phyloP scores from a whole-genome alignment of 331 rosid species.

The Quercus lobata region DNA sequence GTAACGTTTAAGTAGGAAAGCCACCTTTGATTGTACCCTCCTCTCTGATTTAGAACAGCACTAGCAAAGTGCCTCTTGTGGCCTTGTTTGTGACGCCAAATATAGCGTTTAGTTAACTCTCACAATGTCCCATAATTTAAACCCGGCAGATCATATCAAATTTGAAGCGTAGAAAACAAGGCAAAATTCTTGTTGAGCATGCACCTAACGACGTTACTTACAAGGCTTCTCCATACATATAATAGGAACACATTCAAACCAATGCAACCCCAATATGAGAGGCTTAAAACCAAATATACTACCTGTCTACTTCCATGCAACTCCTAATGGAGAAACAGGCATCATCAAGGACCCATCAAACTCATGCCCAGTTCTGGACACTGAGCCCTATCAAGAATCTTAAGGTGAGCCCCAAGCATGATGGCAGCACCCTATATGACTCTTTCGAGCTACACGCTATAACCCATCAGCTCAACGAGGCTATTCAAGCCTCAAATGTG shows the following conservation, averaged over 20 bases:
- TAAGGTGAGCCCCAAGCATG: conserved; percentile 29
- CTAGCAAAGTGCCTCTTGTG: too few relatives aligned
- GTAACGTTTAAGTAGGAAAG: too few relatives aligned
- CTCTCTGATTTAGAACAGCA: too few relatives aligned
- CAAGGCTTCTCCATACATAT: conserved; percentile 27
- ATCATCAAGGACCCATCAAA: not conserved
- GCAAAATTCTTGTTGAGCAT: conserved; percentile 29
- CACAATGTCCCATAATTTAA: conserved; percentile 8
- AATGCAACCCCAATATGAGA: conserved; percentile 22
- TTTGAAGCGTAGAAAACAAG: conserved; percentile 43
- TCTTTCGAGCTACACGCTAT: conserved; percentile 59
- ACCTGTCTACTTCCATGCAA: conserved; percentile 18
- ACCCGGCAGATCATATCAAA: conserved; percentile 13
- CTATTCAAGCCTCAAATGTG: conserved; percentile 39
- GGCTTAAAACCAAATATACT: conserved; percentile 13
- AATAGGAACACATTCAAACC: conserved; percentile 19
- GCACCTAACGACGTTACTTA: conserved; percentile 33
- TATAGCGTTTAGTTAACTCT: conserved; percentile 8
- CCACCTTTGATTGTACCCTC: too few relatives aligned
- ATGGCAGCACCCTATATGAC: conserved; percentile 61
- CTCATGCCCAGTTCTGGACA: not conserved
- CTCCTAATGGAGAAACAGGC: conserved; percentile 29
- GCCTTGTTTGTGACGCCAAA: not conserved
- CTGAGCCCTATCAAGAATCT: conserved; percentile 10
- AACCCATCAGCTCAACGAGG: conserved; percentile 56